Evolutionary conservation across 106 monocot genomes (phyloP).

Genomic region (Iris macrosiphon): DNA sequence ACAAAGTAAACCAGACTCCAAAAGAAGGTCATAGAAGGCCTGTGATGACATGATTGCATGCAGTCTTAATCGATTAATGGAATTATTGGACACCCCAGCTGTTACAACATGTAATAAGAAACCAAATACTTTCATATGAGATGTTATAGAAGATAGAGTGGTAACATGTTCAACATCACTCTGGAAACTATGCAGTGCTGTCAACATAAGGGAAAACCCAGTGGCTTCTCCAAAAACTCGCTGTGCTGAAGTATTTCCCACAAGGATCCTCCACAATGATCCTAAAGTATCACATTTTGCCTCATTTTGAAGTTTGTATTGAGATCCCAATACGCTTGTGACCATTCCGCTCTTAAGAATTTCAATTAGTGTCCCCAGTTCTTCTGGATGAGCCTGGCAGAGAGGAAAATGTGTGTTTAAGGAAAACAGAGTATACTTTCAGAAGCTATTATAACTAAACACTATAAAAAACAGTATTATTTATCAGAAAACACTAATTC

Average conservation of each 20-base stretch:
- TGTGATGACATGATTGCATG: slow-evolving; percentile 79
- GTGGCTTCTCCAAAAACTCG: slow-evolving; percentile 94
- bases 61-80: slow-evolving; percentile 66
- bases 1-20: slow-evolving; percentile 83
- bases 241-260: slow-evolving; percentile 73
- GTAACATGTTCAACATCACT: slow-evolving; percentile 29
- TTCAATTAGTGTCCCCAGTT: slow-evolving; percentile 77
- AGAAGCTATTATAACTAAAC: not conserved
- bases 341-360: slow-evolving; percentile 96
- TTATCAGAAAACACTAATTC: not conserved
- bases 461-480: not conserved
- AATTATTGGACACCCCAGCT: slow-evolving; percentile 82
- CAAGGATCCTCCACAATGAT: slow-evolving; percentile 86
- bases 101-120: slow-evolving; percentile 84
- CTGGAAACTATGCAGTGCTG: slow-evolving; percentile 85
- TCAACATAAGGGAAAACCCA: slow-evolving; percentile 92
- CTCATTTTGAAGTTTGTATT: slow-evolving; percentile 76
- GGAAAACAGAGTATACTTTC: not conserved
- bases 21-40: slow-evolving; percentile 85
- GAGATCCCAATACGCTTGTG: slow-evolving; percentile 60
- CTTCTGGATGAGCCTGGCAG: slow-evolving; percentile 82
- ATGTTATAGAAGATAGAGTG: slow-evolving; percentile 26
- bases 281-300: slow-evolving; percentile 91
- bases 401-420: not conserved
- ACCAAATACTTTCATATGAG: slow-evolving; percentile 60